Conservation (phyloP, 2,329 filamentous ascomycete genomes). For the Fusarium pseudonygamai region DNA sequence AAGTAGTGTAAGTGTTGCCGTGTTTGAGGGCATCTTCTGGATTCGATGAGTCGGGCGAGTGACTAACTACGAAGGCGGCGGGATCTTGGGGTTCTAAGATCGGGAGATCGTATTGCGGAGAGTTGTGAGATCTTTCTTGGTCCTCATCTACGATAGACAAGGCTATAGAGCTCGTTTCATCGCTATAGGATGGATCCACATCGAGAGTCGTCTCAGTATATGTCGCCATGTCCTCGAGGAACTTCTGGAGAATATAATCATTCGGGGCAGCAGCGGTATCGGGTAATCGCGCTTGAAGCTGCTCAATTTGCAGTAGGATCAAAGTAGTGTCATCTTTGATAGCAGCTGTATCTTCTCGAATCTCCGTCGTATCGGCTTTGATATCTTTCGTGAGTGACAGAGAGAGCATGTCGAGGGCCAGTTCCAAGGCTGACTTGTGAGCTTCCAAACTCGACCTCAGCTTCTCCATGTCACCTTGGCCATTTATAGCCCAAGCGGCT, state of each 20-base stretch:
- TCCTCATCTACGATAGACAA: neutral
- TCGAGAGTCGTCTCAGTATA: constrained; percentile 7
- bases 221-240: constrained; percentile 14
- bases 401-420: constrained; percentile 5
- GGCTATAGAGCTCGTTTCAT: neutral
- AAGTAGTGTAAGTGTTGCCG: too few relatives aligned
- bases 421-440: constrained; percentile 18
- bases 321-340: constrained; percentile 8
- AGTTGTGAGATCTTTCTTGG: accelerated
- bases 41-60: too few relatives aligned
- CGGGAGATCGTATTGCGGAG: too few relatives aligned
- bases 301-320: constrained; percentile 8
- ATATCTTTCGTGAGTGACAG: neutral
- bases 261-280: neutral
- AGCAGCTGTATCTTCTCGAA: neutral
- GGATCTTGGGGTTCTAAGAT: too few relatives aligned
- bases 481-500: neutral
- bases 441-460: constrained; percentile 10
- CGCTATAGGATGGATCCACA: neutral
- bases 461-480: constrained; percentile 20
- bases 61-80: too few relatives aligned
- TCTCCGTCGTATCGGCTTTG: neutral
- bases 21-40: too few relatives aligned
- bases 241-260: constrained; percentile 5
- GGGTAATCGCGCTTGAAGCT: constrained; percentile 2